Percentiles rank a stretch among this genome's conserved stretches.
Conservation (phyloP, 768 basidiomycete genomes). For the Flagelloscypha sp. region DNA sequence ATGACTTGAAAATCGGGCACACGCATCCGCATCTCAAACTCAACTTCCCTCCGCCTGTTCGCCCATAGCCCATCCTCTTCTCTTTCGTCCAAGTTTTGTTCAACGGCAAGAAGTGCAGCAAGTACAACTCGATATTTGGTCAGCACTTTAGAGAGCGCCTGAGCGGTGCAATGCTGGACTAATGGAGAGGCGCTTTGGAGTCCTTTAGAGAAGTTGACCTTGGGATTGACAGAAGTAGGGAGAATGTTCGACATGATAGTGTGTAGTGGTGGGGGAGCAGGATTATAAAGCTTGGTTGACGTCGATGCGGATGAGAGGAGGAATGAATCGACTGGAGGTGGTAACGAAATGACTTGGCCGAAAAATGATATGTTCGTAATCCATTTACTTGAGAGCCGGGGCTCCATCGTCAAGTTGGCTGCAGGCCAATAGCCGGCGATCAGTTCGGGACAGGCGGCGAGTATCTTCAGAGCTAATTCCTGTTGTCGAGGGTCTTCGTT, state of each 20-base stretch:
- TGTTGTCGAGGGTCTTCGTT: constrained; percentile 85
- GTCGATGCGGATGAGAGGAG: constrained; percentile 34
- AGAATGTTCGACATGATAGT: constrained; percentile 71
- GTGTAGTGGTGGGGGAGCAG: constrained; percentile 66
- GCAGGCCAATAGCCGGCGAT: constrained; percentile 72
- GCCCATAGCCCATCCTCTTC: constrained; percentile 66
- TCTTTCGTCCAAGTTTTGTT: constrained; percentile 49
- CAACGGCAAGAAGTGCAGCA: constrained; percentile 38
- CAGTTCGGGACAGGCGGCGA: constrained; percentile 80
- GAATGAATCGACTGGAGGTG: constrained; percentile 60
- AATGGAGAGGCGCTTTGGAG: constrained; percentile 63
- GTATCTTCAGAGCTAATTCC: constrained; percentile 72
- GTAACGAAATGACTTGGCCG: constrained; percentile 68
- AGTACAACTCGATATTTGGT: constrained; percentile 58
- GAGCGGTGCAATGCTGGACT: constrained; percentile 80
- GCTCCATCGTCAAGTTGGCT: constrained; percentile 68
- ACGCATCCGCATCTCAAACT: constrained; percentile 62
- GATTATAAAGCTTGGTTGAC: constrained; percentile 44
- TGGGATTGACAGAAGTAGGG: constrained; percentile 59
- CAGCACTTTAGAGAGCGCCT: constrained; percentile 69
- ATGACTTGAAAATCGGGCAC: constrained; percentile 86
- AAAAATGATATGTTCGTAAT: constrained; percentile 82
- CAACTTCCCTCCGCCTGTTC: constrained; percentile 57
- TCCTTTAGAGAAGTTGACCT: constrained; percentile 72
- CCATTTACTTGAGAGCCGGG: constrained; percentile 85